A percentile compares a stretch with the other conserved stretches of the same genome.
phyloP scores from a whole-genome alignment of 176 grass and related monocot genomes.

The Bonia amplexicaulis region DNA sequence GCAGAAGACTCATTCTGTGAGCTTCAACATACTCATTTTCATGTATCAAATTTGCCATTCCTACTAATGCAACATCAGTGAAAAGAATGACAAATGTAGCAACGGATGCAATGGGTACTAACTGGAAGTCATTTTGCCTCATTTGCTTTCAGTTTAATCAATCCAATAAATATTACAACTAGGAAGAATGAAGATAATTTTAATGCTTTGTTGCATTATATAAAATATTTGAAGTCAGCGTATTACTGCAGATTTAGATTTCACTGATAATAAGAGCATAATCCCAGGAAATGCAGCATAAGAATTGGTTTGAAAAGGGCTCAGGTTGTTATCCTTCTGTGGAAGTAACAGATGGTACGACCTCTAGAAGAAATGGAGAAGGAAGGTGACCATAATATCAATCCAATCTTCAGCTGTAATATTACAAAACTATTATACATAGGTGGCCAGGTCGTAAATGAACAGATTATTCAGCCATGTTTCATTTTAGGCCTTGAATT shows the following conservation, averaged over 20 bases:
- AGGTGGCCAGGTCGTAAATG: background rate
- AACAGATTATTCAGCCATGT: background rate
- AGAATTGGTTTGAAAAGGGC: background rate
- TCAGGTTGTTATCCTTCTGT: background rate
- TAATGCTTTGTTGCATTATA: background rate
- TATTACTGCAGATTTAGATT: background rate
- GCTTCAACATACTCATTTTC: background rate
- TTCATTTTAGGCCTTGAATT: background rate
- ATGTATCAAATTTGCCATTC: background rate
- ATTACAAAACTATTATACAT: background rate
- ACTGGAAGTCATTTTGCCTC: background rate
- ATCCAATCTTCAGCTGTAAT: constrained; percentile 4
- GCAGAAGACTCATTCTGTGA: background rate
- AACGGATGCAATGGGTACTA: background rate
- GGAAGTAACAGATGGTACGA: background rate
- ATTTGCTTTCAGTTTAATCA: constrained; percentile 5
- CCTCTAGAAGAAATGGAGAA: background rate
- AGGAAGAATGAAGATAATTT: background rate
- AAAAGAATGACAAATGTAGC: background rate
- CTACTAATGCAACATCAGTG: background rate
- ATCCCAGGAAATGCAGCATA: background rate
- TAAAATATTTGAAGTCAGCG: background rate
- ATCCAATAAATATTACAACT: background rate
- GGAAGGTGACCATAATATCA: background rate
- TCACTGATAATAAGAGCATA: constrained; percentile 4